Base-by-base conservation (phyloP, 176 grass and related monocot genomes). In the Rhynchospora pubera region DNA sequence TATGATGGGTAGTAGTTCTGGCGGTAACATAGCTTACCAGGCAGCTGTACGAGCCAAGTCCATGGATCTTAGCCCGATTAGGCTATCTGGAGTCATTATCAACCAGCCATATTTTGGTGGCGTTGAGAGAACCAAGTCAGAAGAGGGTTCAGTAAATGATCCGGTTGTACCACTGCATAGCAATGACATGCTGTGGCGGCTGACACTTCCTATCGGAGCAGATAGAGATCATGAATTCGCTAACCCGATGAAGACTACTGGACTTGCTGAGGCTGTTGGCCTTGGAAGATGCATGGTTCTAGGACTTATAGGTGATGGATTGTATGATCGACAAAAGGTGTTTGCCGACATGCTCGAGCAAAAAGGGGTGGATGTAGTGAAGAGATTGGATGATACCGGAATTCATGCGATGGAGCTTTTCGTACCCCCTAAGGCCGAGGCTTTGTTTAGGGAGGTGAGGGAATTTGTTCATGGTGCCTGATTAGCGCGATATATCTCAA, bases 51-150 rank as follows among this genome's bases (percentile, higher is more conserved):
- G 83, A 1, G 58, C 87, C 24, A 85, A 70, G 21, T 26, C 18
- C 18, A 58, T 80, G 52, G 72, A 84, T 34, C 65, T 88, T 7
- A 52, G 16, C 30, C 82, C 85, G 26, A 53, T 70, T 61, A 18
- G 6, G 0, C 65, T 98, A 28, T 44, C 50, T 0, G 92, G 92
- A 7, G 10, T 94, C 13, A 7, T 93, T 26, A 90, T 98, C 18
- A 90, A 98, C 84, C 95, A 98, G 82, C 92, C 95, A 0, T 98
- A 94, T 82, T 65, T 98, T 18, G 90, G 95, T 48, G 92, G 95
- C 48, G 85, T 65, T 1, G 89, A 87, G 74, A 83, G 92, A 43
- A 98, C 87, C 48, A 22, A 87, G 28, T 93, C 95, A 13, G 95
- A 98, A 51, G 63, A 39, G 9, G 18, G 2, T 13, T 84, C 85